These are phyloP conservation scores for Tubosaeta sp. DNA, from an alignment of 768 basidiomycete genomes.

Conservation along the genomic window DNA sequence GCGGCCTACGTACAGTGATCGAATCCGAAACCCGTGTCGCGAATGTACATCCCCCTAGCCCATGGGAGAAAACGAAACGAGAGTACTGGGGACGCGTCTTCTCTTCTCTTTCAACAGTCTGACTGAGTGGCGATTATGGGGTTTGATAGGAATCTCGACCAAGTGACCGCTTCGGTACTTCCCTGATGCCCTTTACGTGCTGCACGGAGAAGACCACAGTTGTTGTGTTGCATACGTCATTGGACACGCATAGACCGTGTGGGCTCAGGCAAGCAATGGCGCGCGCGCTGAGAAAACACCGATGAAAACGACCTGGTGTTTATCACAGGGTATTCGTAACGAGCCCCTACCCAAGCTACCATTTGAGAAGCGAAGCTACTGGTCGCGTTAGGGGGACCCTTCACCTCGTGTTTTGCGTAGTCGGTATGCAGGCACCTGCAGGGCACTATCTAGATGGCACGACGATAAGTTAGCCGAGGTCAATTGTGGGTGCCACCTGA, in stretches of 20 bases:
- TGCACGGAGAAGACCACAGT: constrained; percentile 1
- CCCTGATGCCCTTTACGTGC: constrained; percentile 21
- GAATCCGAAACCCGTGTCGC: constrained; percentile 1
- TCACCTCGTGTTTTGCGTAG: constrained; percentile 17
- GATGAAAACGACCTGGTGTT: background rate
- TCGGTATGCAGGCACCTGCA: constrained; percentile 1
- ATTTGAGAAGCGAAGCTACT: background rate
- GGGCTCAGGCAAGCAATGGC: constrained; percentile 9
- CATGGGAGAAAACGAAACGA: constrained; percentile 4
- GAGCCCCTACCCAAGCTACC: background rate
- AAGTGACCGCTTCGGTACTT: constrained; percentile 6
- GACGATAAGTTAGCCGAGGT: background rate
- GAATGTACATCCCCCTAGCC: constrained; percentile 1
- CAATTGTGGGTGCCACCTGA: background rate
- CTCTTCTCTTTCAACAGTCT: background rate
- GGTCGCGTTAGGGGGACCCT: background rate
- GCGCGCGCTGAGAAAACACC: constrained; percentile 1
- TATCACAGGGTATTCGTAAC: background rate
- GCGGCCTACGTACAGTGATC: constrained; percentile 7
- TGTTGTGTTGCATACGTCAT: constrained; percentile 15
- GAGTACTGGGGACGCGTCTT: background rate
- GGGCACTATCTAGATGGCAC: background rate
- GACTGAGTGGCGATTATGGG: constrained; percentile 6
- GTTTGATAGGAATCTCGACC: constrained; percentile 7
- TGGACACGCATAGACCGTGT: constrained; percentile 18